Evolutionary conservation across 495 filamentous ascomycete genomes (phyloP).

Genomic region (Xylaria nigripes): DNA sequence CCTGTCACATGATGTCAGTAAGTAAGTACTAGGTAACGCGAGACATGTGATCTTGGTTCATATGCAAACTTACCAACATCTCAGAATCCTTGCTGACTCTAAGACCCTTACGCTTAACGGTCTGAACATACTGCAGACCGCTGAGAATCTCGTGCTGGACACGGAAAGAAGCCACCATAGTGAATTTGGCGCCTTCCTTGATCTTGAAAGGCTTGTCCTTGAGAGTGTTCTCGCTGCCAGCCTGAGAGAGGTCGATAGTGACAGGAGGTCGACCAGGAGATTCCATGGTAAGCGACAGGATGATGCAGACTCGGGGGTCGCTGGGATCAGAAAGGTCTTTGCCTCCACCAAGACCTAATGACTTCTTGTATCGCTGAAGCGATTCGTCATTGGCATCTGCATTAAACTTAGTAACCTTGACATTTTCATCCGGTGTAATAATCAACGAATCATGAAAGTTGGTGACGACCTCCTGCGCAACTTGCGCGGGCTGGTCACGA

Average conservation of each 20-base stretch:
- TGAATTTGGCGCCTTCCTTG: constrained; percentile 88
- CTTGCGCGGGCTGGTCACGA: neutral
- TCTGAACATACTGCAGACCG: constrained; percentile 90
- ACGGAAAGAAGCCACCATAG: constrained; percentile 86
- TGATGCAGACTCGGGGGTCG: constrained; percentile 78
- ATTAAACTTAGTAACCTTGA: constrained; percentile 6
- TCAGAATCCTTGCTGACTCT: constrained; percentile 82
- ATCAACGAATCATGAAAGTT: constrained; percentile 3
- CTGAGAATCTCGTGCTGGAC: constrained; percentile 93
- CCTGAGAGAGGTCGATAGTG: constrained; percentile 64
- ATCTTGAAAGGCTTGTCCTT: constrained; percentile 90
- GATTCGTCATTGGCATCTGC: constrained; percentile 74
- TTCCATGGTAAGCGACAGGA: constrained; percentile 79
- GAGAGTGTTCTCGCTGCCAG: constrained; percentile 58
- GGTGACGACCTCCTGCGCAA: constrained; percentile 1
- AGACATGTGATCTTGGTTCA: neutral
- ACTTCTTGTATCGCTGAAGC: constrained; percentile 93
- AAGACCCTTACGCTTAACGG: constrained; percentile 79
- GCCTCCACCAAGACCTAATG: constrained; percentile 68
- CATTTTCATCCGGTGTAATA: constrained; percentile 6
- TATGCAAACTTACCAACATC: constrained; percentile 70
- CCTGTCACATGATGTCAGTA: constrained; percentile 31
- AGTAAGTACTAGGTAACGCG: neutral
- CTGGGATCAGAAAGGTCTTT: constrained; percentile 59
- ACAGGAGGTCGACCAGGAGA: constrained; percentile 72